Percentiles rank a stretch among this genome's conserved stretches.
Evolutionary conservation across 345 rosid genomes (phyloP).

Genomic region (Pistacia vera): DNA sequence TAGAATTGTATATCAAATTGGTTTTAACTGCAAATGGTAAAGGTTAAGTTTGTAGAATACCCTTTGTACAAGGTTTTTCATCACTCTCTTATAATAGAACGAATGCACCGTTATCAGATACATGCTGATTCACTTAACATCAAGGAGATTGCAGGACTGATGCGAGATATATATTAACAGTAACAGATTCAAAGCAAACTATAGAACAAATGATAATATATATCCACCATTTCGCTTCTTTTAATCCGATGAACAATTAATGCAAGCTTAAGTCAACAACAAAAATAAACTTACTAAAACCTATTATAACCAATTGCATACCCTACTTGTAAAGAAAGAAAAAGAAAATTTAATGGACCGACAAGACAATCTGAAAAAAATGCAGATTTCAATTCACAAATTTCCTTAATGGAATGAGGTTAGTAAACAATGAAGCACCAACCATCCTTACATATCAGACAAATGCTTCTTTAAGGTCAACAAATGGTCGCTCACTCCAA

Average conservation of each 20-base stretch:
- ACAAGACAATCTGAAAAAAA: constrained; percentile 13
- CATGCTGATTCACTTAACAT: neutral
- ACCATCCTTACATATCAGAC: constrained; percentile 33
- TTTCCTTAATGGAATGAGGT: constrained; percentile 35
- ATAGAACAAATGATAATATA: too few relatives aligned
- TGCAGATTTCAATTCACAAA: constrained; percentile 40
- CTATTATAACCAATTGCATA: neutral
- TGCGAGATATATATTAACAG: neutral
- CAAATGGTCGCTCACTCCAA: constrained; percentile 46
- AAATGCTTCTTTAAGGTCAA: constrained; percentile 35
- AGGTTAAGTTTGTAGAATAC: too few relatives aligned
- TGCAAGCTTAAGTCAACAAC: neutral
- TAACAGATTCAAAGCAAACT: too few relatives aligned
- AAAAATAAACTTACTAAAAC: neutral
- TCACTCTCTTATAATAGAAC: too few relatives aligned
- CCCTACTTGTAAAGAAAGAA: neutral
- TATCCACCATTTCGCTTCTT: neutral
- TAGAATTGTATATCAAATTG: too few relatives aligned
- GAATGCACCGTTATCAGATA: too few relatives aligned
- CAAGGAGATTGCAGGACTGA: neutral
- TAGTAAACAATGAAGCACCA: constrained; percentile 45
- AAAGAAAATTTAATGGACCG: neutral
- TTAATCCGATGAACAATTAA: neutral
- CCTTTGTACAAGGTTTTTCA: too few relatives aligned
- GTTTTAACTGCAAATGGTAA: too few relatives aligned